Conservation (phyloP, 2,329 filamentous ascomycete species). For the Sporothrix inflata region DNA sequence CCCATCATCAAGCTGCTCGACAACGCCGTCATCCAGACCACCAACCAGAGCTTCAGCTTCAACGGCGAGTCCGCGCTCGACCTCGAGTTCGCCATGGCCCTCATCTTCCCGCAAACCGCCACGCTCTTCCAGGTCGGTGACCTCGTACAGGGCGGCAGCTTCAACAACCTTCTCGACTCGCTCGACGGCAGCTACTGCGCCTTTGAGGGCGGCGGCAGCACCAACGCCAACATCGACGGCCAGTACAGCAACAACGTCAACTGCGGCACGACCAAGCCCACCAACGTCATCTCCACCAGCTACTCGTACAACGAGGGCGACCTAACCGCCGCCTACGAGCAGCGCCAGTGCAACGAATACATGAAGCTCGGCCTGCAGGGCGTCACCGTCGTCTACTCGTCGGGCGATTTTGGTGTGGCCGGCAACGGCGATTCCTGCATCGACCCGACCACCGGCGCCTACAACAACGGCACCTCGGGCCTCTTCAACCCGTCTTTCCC, state of each 20-base stretch:
- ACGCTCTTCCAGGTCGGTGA: conserved; percentile 54
- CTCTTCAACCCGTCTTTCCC: conserved; percentile 54
- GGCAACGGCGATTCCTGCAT: conserved; percentile 46
- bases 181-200: conserved; percentile 52
- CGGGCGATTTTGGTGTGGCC: conserved; percentile 54
- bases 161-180: conserved; percentile 44
- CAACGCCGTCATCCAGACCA: conserved; percentile 42
- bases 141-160: conserved; percentile 39
- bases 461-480: conserved; percentile 41
- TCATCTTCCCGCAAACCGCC: conserved; percentile 56
- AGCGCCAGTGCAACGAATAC: conserved; percentile 59
- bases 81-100: conserved; percentile 46
- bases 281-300: conserved; percentile 59
- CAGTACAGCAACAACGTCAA: conserved; percentile 45
- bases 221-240: conserved; percentile 37
- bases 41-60: conserved; percentile 45
- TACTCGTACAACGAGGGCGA: conserved; percentile 59
- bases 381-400: conserved; percentile 54
- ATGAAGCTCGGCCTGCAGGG: conserved; percentile 60
- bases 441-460: conserved; percentile 39
- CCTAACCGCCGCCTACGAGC: conserved; percentile 51
- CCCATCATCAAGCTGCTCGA: conserved; percentile 44
- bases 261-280: conserved; percentile 49
- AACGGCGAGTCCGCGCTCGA: conserved; percentile 45
- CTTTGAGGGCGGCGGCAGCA: conserved; percentile 46